Evolutionary conservation across 2,329 filamentous ascomycete genomes (phyloP).

Genomic region (Ceratocystis diversiconidia): DNA sequence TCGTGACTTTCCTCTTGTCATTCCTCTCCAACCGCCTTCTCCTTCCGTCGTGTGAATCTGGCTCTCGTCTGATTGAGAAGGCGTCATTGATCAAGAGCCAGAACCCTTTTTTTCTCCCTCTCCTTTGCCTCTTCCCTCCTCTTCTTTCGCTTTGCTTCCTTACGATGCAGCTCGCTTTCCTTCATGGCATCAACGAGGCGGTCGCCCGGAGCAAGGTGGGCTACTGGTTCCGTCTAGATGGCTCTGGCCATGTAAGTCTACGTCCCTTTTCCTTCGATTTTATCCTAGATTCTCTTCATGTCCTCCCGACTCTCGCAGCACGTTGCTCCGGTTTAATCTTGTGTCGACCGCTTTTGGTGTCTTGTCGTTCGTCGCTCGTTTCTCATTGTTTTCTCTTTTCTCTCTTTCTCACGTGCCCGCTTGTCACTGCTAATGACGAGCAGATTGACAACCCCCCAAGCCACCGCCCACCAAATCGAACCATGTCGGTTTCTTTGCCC

Average conservation of each 20-base stretch:
- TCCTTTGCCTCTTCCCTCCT: slow-evolving; percentile 17
- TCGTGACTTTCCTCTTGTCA: slow-evolving; percentile 9
- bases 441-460: background rate
- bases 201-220: slow-evolving; percentile 54
- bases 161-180: slow-evolving; percentile 42
- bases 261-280: background rate
- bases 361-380: background rate
- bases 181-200: slow-evolving; percentile 36
- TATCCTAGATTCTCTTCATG: background rate
- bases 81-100: background rate
- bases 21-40: slow-evolving; percentile 4
- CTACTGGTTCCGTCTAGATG: slow-evolving; percentile 65
- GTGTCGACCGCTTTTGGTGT: background rate
- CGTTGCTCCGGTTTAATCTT: background rate
- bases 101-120: background rate
- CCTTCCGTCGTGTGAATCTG: slow-evolving; percentile 11
- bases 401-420: background rate
- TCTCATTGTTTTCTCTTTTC: slow-evolving; percentile 5
- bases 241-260: slow-evolving; percentile 60
- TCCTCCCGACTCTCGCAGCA: background rate
- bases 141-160: slow-evolving; percentile 27
- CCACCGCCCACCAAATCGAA: background rate
- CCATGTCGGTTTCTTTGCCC: background rate
- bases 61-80: background rate
- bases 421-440: too few relatives aligned